These are phyloP conservation scores for Fonsecaea nubica DNA, from an alignment of 2,329 filamentous ascomycete species.

Conservation along the genomic window DNA sequence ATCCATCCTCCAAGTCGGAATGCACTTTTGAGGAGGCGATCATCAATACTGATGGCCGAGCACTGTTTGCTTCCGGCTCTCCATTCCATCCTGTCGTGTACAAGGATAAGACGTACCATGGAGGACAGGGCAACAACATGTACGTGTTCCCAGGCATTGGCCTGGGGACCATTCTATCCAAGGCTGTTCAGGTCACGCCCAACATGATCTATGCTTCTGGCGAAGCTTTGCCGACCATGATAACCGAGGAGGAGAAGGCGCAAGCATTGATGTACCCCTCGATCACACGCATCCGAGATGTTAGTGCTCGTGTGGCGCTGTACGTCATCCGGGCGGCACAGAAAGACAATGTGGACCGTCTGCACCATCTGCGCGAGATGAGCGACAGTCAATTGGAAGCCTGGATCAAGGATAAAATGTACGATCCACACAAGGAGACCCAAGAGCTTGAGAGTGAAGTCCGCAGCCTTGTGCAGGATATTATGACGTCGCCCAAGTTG, in stretches of 20 bases:
- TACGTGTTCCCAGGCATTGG: conserved; percentile 98
- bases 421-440: conserved; percentile 57
- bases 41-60: conserved; percentile 86
- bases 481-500: conserved; percentile 28
- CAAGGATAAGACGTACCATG: conserved; percentile 73
- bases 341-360: conserved; percentile 71
- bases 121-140: conserved; percentile 80
- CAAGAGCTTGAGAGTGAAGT: conserved; percentile 53
- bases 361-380: conserved; percentile 53
- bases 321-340: conserved; percentile 94
- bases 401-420: conserved; percentile 59
- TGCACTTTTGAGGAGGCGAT: conserved; percentile 96
- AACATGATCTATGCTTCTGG: conserved; percentile 97
- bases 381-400: conserved; percentile 52
- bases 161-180: conserved; percentile 88
- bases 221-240: conserved; percentile 75
- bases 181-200: conserved; percentile 85
- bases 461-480: conserved; percentile 32
- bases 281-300: conserved; percentile 89
- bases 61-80: conserved; percentile 92
- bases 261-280: conserved; percentile 88
- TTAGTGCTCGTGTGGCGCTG: conserved; percentile 82
- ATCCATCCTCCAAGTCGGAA: conserved; percentile 95
- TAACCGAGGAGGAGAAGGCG: conserved; percentile 81
- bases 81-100: conserved; percentile 79